Conservation (phyloP, 1,284 basidiomycete genomes). For the Vanrija sp. region DNA sequence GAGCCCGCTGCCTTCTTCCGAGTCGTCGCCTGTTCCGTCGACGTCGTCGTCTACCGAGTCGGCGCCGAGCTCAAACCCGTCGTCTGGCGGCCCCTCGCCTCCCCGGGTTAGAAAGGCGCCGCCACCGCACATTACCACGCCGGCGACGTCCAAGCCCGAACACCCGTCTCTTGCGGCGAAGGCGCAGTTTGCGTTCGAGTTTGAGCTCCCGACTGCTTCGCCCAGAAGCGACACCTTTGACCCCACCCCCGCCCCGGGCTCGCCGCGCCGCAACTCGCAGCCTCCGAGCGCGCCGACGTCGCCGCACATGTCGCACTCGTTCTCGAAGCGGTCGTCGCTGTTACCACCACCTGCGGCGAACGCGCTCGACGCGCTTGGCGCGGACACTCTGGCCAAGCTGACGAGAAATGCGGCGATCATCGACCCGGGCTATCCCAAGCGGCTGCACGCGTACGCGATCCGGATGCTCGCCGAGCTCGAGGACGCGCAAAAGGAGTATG, state of each 20-base stretch:
- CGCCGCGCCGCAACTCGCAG: slow-evolving; percentile 21
- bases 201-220: slow-evolving; percentile 48
- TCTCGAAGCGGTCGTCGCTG: slow-evolving; percentile 46
- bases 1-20: slow-evolving; percentile 10
- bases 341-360: slow-evolving; percentile 44
- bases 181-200: slow-evolving; percentile 43
- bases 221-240: slow-evolving; percentile 50
- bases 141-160: background rate
- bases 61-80: background rate
- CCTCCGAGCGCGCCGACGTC: slow-evolving; percentile 36
- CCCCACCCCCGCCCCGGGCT: slow-evolving; percentile 19
- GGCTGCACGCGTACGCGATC: slow-evolving; percentile 52
- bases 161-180: slow-evolving; percentile 1
- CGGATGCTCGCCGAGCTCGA: slow-evolving; percentile 53
- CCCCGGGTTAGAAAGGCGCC: slow-evolving; percentile 23
- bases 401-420: background rate
- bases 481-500: slow-evolving; percentile 51
- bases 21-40: slow-evolving; percentile 4
- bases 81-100: background rate
- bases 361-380: slow-evolving; percentile 33
- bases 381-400: background rate
- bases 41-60: slow-evolving; percentile 3
- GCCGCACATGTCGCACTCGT: slow-evolving; percentile 48
- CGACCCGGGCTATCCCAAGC: slow-evolving; percentile 36
- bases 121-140: slow-evolving; percentile 37